Evolutionary conservation across 345 rosid genomes (phyloP), one percentile per base, ranked within the genome.

Genomic region (Boechera divaricarpa): DNA sequence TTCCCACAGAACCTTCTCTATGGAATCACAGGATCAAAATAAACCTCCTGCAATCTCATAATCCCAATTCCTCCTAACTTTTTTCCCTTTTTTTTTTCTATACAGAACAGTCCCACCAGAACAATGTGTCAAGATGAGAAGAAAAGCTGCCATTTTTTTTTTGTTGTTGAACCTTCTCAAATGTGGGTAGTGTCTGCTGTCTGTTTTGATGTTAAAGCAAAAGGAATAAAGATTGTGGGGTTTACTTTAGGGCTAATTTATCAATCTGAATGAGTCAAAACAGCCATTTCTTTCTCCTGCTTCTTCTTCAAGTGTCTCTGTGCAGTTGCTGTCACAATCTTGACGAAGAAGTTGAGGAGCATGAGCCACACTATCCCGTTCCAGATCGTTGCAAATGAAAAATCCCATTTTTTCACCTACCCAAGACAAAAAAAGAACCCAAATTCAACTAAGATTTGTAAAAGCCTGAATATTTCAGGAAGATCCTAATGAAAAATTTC

Each of bases 281-380:
- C 81, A 0, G 85, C 86, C 3, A 90, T 18, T 82, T 93, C 87
- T 75, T 79, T 83, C 16, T 91, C 93, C 74, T 91, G 97, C 86
- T 87, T 85, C 57, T 88, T 86, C 79, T 87, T 90, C 77, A 88
- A 85, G 72, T 91, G 87, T 38, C 81, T 76, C 66, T 87, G 97
- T 0, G 97, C 98, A 49, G 98, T 91, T 38, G 94, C 82, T 42
- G 84, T 93, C 82, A 95, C 88, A 45, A 91, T 89, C 88, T 85
- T 92, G 49, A 85, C 71, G 48, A 86, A 87, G 85, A 92, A 95
- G 85, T 91, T 91, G 75, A 95, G 53, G 35, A 95, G 96, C 97
- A 95, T 89, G 57, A 95, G 97, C 98, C 97, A 95, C 26, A 95
- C 98, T n/a, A 92, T 55, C 7, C 95, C 86, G 64, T 90, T 92